Base-by-base conservation (phyloP, 805 yeast species). In the Nakazawaea ishiwadae region DNA sequence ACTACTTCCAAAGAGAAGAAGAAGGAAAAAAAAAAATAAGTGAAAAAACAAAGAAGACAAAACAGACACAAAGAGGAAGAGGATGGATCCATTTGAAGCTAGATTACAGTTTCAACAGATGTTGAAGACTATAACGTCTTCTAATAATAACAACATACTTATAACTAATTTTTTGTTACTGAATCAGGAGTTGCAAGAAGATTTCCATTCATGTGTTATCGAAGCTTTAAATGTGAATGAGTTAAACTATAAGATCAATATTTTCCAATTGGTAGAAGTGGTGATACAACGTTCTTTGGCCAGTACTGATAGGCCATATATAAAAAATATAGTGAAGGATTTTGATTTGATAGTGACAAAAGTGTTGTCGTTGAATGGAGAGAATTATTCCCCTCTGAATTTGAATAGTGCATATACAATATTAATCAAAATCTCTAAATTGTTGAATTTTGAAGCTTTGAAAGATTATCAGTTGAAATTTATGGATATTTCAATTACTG, bases 81-180 rank as follows among this genome's bases (percentile, higher is more conserved):
- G 19, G 43, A 87, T 90, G 95, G 96, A 90, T 56, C 81, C 96
- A 1, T 86, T 91, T 58, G 96, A 87, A 54, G 89, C 90, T 4
- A 73, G 91, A 44, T 64, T 87, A 35, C 84, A 83, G 59, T 82
- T 90, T 52, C 70, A 78, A 5, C 85, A 80, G 51, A 74, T 79
- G 33, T 67, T 90, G 41, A 72, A 79, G 49, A 59, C 69, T 5
- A 63, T 91, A 31, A 80, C 78, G 32, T 90, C 96, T 0, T 73
- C 88, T 1, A 62, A 67, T 37, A 73, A 63, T 50, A 65, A 67
- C n/a, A 63, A 77, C 24, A 59, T 64, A 8, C 71, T 71, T 38
- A 72, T 79, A 7, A 74, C 80, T 2, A 69, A 68, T 45, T 80
- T 77, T 55, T 75, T 85, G 2, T 58, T 80, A 46, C 69, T 72